phyloP scores from a whole-genome alignment of 768 basidiomycete species.

The Candolleomyces aberdarensis region DNA sequence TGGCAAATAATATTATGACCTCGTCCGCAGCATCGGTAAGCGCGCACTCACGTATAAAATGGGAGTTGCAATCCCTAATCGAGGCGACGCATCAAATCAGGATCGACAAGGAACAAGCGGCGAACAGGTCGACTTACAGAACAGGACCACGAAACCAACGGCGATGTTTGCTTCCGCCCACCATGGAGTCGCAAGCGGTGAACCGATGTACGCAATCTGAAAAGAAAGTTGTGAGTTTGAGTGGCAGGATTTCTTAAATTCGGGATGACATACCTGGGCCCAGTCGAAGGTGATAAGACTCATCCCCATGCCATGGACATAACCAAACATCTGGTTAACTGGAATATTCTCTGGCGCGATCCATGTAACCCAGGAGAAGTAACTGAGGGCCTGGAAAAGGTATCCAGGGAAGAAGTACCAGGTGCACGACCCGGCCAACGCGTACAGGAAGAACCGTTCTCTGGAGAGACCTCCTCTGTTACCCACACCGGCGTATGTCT shows the following conservation, averaged over 20 bases:
- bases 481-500: constrained; percentile 65
- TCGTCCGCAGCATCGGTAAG: no score
- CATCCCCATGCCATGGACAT: constrained; percentile 61
- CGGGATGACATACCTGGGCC: constrained; percentile 51
- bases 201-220: constrained; percentile 61
- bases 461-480: constrained; percentile 65
- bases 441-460: constrained; percentile 73
- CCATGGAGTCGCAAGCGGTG: constrained; percentile 78
- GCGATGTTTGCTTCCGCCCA: constrained; percentile 76
- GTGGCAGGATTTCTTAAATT: neutral
- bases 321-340: constrained; percentile 78
- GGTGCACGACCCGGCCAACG: constrained; percentile 49
- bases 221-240: constrained; percentile 1
- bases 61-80: constrained; percentile 53
- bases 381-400: constrained; percentile 61
- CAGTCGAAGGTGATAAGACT: constrained; percentile 80
- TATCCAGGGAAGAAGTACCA: constrained; percentile 79
- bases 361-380: constrained; percentile 60
- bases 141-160: constrained; percentile 62
- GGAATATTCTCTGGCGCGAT: constrained; percentile 66
- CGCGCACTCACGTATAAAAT: constrained; percentile 44
- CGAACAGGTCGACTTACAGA: constrained; percentile 38
- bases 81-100: no score
- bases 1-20: neutral
- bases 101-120: no score